Conservation (phyloP, 352 stramenopile species). For the Phytophthora europaea region DNA sequence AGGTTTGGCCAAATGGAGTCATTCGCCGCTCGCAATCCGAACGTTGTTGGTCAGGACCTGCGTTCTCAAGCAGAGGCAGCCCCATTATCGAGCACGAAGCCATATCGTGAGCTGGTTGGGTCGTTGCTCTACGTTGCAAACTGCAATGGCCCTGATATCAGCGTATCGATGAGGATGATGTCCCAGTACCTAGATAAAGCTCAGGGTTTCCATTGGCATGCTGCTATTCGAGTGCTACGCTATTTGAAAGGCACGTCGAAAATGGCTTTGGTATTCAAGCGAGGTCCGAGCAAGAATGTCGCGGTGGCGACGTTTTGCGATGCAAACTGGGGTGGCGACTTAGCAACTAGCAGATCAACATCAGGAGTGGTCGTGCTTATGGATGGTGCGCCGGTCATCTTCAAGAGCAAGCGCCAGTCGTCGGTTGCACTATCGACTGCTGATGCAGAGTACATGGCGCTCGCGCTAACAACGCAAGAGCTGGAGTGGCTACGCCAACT, state of each 20-base stretch:
- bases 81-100: not conserved
- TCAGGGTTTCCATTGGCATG: conserved; percentile 22
- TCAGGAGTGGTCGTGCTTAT: conserved; percentile 28
- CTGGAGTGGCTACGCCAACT: conserved; percentile 25
- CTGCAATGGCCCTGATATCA: conserved; percentile 19
- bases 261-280: conserved; percentile 13
- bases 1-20: not conserved
- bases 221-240: conserved; percentile 20
- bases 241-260: conserved; percentile 26
- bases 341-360: conserved; percentile 19
- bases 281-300: not conserved
- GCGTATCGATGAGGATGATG: conserved; percentile 1
- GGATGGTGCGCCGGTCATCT: conserved; percentile 21
- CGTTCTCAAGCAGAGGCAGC: not conserved
- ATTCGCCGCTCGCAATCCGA: not conserved
- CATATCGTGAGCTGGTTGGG: not conserved
- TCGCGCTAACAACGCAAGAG: conserved; percentile 28
- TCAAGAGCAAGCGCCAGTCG: conserved; percentile 22
- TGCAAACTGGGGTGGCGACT: conserved; percentile 34
- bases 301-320: conserved; percentile 16
- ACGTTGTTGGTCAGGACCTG: not conserved
- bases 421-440: conserved; percentile 26
- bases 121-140: conserved; percentile 31
- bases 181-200: conserved; percentile 28
- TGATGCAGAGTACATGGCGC: conserved; percentile 36